Percentiles rank a stretch among this genome's conserved stretches.
Conservation (phyloP, 306 rosid genomes). For the Cucumis melo region DNA sequence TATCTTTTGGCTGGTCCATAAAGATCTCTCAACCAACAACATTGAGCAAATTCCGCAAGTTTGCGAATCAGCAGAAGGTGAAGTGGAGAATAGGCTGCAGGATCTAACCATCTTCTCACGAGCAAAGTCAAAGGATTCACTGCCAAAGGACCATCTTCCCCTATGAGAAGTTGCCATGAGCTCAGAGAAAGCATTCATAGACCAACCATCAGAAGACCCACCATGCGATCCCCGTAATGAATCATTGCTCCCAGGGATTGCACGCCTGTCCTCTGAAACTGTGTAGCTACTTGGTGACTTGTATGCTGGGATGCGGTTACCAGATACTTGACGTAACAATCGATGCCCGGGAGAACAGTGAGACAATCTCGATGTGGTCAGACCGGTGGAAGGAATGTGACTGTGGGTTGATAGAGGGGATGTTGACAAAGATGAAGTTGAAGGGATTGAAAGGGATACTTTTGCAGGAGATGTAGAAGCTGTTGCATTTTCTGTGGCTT, state of each 20-base stretch:
- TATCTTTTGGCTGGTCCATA: slow-evolving; percentile 36
- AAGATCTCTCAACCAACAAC: slow-evolving; percentile 29
- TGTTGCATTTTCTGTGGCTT: slow-evolving; percentile 31
- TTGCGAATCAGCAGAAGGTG: slow-evolving; percentile 52
- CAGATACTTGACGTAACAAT: slow-evolving; percentile 44
- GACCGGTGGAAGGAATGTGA: slow-evolving; percentile 38
- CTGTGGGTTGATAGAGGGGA: slow-evolving; percentile 58
- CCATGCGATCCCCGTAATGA: slow-evolving; percentile 37
- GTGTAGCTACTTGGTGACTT: slow-evolving; percentile 44
- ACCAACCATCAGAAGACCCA: slow-evolving; percentile 82
- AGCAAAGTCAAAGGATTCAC: slow-evolving; percentile 57
- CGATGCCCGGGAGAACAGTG: slow-evolving; percentile 55
- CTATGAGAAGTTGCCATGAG: slow-evolving; percentile 50
- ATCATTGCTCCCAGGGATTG: slow-evolving; percentile 48
- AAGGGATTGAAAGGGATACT: slow-evolving; percentile 44
- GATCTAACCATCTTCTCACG: slow-evolving; percentile 49
- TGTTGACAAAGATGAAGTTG: slow-evolving; percentile 44
- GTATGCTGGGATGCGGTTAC: slow-evolving; percentile 33
- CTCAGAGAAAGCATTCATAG: slow-evolving; percentile 71
- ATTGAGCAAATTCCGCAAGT: slow-evolving; percentile 36
- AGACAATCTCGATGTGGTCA: slow-evolving; percentile 34
- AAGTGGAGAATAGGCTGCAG: slow-evolving; percentile 36
- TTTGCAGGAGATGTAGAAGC: slow-evolving; percentile 48
- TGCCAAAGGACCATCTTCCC: slow-evolving; percentile 79
- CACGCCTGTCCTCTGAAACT: slow-evolving; percentile 53